Base-by-base conservation (phyloP, 2,329 filamentous ascomycete species). In the Rhynchosporium secalis region DNA sequence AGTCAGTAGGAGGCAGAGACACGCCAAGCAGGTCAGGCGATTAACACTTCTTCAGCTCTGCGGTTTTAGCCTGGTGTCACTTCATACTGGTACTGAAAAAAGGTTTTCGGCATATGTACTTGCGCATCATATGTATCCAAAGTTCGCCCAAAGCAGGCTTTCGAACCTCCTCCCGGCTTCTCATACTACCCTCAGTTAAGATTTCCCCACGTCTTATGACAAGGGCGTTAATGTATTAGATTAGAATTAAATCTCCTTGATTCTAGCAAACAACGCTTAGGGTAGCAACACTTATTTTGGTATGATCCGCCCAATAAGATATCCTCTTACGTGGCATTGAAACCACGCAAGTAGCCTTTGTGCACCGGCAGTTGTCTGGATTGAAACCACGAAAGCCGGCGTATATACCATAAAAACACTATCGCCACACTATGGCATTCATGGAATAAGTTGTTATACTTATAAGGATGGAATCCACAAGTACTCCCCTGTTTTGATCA, bases 121-220 rank as follows among this genome's bases (percentile, higher is more conserved):
- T 20, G 20, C 20, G 20, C 20, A 20, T 20, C 20, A 20, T 20
- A 20, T 20, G 20, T 1, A 20, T 20, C 1, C 20, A 20, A 20
- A 20, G 20, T 1, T 20, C 20, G 20, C 20, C 20, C 48, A 15
- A 7, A 36, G 47, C 29, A 49, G 47, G 4, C 10, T 49, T 13
- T 4, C 8, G 31, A 31, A n/a, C 5, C 20, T 8, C 5, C 2
- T 15, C 31, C 4, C 38, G 15, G 31, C 48, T 38, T 51, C 9
- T 49, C 4, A 38, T 31, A 51, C 26, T 43, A 15, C 40, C 40
- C 31, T 33, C 4, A 36, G 31, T 8, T 7, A 51, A n/a, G 13
- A 31, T n/a, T 20, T 20, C 48, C 31, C 48, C 48, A 51, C 48
- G 38, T 26, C 48, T 51, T 51, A 33, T 51, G 48, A 51, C 48